Evolutionary conservation across 768 basidiomycete genomes (phyloP), one percentile per base, ranked within the genome.

Genomic region (Mycena galericulata): DNA sequence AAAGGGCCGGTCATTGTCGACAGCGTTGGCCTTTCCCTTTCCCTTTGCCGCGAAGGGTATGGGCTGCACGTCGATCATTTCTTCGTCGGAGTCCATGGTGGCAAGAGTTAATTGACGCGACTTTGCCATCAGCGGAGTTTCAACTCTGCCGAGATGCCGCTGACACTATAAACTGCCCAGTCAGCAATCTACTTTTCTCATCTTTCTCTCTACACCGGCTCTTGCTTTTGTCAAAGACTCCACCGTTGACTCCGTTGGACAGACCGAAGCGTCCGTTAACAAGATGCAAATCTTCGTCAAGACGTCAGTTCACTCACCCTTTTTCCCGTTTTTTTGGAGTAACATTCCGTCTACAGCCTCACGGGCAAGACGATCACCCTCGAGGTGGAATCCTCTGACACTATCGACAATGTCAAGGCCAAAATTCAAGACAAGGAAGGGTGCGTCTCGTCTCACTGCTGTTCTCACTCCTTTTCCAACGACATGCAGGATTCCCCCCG

Each of bases 341-440:
- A 30, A 46, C 51, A 57, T 62, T 68, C 71, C 59, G 59, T 68
- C 63, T 70, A 11, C 75, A 96, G 94, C 92, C 94, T 97, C 76
- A 97, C 96, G 90, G 96, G 96, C 80, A 98, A 98, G 88, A 98
- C 97, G 75, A 96, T 97, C 87, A 97, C 95, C 79, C 92, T 98
- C 82, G 96, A 97, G 88, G 95, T 97, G 76, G 95, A 97, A 83
- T 96, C 95, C 73, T 96, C 95, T 67, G 95, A 97, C 85, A 97
- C 95, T 72, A 96, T 97, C 84, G 95, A 97, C 86, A 96, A 97
- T 89, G 96, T 97, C 85, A 97, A 97, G 87, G 89, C 94, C 79
- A 97, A 96, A 83, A 96, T 98, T 77, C 95, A 97, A 79, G 95
- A 97, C 87, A 97, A 97, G 87, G 96, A 97, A 80, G 96, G 96